Conservation (phyloP, 768 basidiomycete species). For the Tulasnella sp. region DNA sequence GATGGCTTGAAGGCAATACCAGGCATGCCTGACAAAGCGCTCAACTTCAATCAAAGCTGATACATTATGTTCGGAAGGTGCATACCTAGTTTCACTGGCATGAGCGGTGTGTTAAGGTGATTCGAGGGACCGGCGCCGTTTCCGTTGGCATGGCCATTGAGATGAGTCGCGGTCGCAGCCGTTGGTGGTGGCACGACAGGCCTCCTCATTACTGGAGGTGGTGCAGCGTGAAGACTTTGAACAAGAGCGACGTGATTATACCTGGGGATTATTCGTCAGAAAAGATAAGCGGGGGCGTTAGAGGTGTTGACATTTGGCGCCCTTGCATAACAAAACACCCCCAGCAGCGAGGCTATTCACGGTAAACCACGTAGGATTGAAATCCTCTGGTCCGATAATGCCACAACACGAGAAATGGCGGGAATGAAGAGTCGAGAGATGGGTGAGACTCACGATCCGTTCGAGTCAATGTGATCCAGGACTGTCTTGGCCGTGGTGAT, state of each 20-base stretch:
- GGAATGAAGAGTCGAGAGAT: background rate
- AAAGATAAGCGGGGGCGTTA: no score
- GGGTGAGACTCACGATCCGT: conserved; percentile 40
- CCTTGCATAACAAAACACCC: no score
- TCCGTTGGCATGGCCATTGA: background rate
- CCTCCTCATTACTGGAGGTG: background rate
- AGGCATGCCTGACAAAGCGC: conserved; percentile 29
- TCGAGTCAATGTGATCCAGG: conserved; percentile 45
- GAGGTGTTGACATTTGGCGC: no score
- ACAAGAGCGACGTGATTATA: conserved; percentile 1
- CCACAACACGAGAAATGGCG: background rate
- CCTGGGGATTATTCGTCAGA: background rate
- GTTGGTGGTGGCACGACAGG: background rate
- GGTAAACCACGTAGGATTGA: no score
- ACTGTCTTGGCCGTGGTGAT: conserved; percentile 62
- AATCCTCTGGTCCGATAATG: background rate
- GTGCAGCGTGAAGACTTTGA: background rate
- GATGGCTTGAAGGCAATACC: conserved; percentile 70
- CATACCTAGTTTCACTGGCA: conserved; percentile 28
- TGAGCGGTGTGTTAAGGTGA: conserved; percentile 37
- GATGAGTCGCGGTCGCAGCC: background rate
- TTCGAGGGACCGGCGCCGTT: conserved; percentile 12
- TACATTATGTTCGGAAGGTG: no score
- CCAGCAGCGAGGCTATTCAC: no score
- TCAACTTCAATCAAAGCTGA: no score